Evolutionary conservation across 805 yeast species (phyloP).

Genomic region (Metschnikowia kofuensis): DNA sequence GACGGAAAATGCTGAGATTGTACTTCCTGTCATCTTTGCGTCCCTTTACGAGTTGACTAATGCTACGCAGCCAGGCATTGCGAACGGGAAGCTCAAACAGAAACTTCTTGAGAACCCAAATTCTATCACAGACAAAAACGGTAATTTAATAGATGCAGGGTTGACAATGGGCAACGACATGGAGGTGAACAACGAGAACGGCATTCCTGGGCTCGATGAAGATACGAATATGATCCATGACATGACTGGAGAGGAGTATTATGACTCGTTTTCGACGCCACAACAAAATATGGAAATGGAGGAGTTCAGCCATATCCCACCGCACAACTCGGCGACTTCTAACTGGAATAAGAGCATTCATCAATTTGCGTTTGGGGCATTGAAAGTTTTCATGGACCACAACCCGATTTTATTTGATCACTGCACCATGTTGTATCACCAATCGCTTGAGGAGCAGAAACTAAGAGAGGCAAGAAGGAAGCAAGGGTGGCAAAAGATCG

Average conservation of each 20-base stretch:
- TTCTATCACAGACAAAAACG: conserved; percentile 41
- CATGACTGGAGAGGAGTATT: conserved; percentile 44
- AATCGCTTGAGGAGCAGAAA: conserved; percentile 70
- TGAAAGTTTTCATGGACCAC: conserved; percentile 88
- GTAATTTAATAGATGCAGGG: conserved; percentile 39
- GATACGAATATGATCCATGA: conserved; percentile 25
- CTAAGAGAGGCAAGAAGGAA: conserved; percentile 59
- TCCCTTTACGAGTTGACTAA: conserved; percentile 81
- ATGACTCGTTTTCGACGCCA: conserved; percentile 38
- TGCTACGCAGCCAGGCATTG: conserved; percentile 43
- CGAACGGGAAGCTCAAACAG: conserved; percentile 40
- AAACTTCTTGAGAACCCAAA: conserved; percentile 37
- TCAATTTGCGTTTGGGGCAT: conserved; percentile 83
- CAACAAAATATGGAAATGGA: conserved; percentile 32
- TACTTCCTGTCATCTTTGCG: conserved; percentile 87
- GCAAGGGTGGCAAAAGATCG: conserved; percentile 70
- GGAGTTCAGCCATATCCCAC: conserved; percentile 34
- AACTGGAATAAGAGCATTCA: conserved; percentile 96
- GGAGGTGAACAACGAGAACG: conserved; percentile 18
- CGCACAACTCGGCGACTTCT: conserved; percentile 46
- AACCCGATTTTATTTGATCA: conserved; percentile 89
- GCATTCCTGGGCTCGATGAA: conserved; percentile 17
- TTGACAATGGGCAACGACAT: conserved; percentile 19
- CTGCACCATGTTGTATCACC: conserved; percentile 84
- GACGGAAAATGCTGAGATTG: conserved; percentile 89